These are phyloP conservation scores for Citrus inodora DNA, from an alignment of 345 rosid genomes.

Conservation along the genomic window DNA sequence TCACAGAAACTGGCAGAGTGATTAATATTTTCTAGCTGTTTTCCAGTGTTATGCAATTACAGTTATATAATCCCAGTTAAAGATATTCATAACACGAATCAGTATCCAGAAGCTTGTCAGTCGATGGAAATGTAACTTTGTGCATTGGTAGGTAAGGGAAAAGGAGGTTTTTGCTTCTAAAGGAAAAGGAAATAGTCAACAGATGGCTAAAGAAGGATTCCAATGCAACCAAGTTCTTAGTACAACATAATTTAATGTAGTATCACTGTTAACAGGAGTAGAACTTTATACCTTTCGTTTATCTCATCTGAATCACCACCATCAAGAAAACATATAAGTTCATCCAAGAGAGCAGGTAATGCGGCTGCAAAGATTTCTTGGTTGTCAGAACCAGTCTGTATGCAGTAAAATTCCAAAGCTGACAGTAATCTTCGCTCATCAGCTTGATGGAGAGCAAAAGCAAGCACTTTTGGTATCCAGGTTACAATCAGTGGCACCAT, in stretches of 20 bases:
- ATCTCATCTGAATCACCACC: constrained; percentile 68
- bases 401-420: constrained; percentile 78
- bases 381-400: constrained; percentile 77
- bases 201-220: neutral
- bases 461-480: constrained; percentile 93
- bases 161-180: neutral
- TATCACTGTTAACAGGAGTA: neutral
- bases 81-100: neutral
- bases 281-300: constrained; percentile 56
- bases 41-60: neutral
- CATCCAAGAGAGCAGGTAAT: constrained; percentile 87
- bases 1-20: neutral
- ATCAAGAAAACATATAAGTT: constrained; percentile 85
- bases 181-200: neutral
- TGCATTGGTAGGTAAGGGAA: neutral
- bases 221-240: neutral
- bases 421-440: constrained; percentile 60
- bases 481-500: constrained; percentile 70
- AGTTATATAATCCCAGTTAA: neutral
- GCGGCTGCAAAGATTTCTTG: constrained; percentile 93
- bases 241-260: neutral
- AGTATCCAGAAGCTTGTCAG: neutral
- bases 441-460: constrained; percentile 76
- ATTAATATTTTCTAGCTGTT: neutral
- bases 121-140: neutral